Conservation (phyloP, 495 filamentous ascomycete genomes). For the Tuber brumale region DNA sequence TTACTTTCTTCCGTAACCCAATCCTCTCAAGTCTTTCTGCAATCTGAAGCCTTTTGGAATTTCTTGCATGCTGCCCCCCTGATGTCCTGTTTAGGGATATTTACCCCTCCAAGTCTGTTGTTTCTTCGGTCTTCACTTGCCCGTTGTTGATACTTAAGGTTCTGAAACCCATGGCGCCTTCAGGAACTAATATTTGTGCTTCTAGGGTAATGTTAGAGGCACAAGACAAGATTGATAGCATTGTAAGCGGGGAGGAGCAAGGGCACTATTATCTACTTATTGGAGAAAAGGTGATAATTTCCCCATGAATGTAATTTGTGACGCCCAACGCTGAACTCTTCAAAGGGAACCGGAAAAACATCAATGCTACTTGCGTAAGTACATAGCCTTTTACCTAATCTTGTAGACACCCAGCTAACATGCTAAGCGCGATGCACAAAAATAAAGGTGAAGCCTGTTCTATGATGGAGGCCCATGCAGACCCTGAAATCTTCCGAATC, state of each 20-base stretch:
- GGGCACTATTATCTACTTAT: slow-evolving; percentile 92
- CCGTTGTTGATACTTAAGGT: background rate
- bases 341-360: slow-evolving; percentile 82
- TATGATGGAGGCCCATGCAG: slow-evolving; percentile 93
- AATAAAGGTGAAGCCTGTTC: slow-evolving; percentile 76
- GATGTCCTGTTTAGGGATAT: background rate
- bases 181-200: background rate
- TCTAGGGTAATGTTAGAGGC: slow-evolving; percentile 73
- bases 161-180: background rate
- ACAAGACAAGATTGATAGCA: slow-evolving; percentile 65
- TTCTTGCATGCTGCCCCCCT: background rate
- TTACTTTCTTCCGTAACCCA: slow-evolving; percentile 15
- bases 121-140: background rate
- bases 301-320: background rate
- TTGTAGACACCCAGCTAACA: slow-evolving; percentile 9
- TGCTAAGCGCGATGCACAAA: slow-evolving; percentile 66
- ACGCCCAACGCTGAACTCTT: slow-evolving; percentile 5
- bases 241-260: slow-evolving; percentile 59
- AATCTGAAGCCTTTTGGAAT: background rate
- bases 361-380: slow-evolving; percentile 74
- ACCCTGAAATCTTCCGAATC: slow-evolving; percentile 90
- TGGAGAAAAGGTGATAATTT: slow-evolving; percentile 58
- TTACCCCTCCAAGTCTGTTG: background rate
- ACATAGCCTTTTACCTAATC: background rate
- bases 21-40: background rate